These are phyloP conservation scores for Xylaria multiplex DNA, from an alignment of 2,329 filamentous ascomycete species.

Conservation along the genomic window DNA sequence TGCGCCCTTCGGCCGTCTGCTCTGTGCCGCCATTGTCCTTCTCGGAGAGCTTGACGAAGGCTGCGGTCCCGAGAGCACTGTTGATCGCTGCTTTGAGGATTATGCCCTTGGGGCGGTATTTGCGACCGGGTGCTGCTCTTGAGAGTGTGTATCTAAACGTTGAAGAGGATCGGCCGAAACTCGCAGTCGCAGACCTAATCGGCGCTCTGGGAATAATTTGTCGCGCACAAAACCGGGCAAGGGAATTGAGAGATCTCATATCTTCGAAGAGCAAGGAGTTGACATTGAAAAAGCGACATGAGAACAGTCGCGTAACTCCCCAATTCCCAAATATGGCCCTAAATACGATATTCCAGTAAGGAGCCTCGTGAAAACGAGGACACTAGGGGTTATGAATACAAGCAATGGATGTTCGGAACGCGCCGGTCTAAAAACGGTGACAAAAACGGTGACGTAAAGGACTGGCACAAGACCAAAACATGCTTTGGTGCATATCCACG, in stretches of 20 bases:
- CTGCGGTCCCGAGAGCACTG: constrained; percentile 62
- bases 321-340: not conserved
- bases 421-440: too few species aligned
- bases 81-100: constrained; percentile 54
- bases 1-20: constrained; percentile 81
- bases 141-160: constrained; percentile 35
- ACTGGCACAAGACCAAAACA: not conserved
- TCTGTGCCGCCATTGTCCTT: constrained; percentile 60
- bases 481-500: not conserved
- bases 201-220: constrained; percentile 40
- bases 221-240: constrained; percentile 59
- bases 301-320: constrained; percentile 23
- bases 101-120: constrained; percentile 43
- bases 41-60: constrained; percentile 68
- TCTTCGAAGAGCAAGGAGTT: constrained; percentile 42
- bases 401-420: constrained; percentile 25
- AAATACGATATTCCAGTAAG: not conserved
- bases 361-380: constrained; percentile 6
- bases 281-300: constrained; percentile 25
- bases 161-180: constrained; percentile 37
- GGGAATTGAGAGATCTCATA: constrained; percentile 57
- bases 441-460: constrained; percentile 36
- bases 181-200: constrained; percentile 34
- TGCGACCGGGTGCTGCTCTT: constrained; percentile 21
- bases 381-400: not conserved